phyloP scores from a whole-genome alignment of 2,329 filamentous ascomycete genomes.

The Harringtonia lauricola region DNA sequence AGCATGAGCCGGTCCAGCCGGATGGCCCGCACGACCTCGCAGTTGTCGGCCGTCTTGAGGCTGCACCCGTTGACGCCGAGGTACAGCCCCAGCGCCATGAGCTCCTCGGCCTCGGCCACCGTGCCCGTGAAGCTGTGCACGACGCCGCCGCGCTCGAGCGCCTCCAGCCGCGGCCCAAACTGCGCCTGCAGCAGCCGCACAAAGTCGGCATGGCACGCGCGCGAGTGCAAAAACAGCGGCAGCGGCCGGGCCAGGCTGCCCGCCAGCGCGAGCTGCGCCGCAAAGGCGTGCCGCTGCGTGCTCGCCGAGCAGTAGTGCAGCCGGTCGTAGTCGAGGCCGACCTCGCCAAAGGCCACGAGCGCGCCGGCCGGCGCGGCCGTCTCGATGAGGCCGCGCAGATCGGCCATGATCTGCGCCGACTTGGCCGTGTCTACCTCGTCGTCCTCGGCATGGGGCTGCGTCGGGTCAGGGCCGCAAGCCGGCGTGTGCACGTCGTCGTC shows the following conservation, averaged over 20 bases:
- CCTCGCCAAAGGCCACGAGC: conserved; percentile 81
- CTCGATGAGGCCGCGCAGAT: conserved; percentile 54
- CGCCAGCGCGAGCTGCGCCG: conserved; percentile 69
- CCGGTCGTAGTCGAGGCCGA: conserved; percentile 93
- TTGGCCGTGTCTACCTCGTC: conserved; percentile 27
- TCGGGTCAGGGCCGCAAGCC: conserved; percentile 42
- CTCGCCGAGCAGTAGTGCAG: conserved; percentile 70
- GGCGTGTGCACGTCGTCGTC: conserved; percentile 32
- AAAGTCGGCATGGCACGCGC: conserved; percentile 80
- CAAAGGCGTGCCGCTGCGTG: conserved; percentile 76
- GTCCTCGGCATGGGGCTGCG: conserved; percentile 35
- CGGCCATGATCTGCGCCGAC: conserved; percentile 38
- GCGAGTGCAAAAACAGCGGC: conserved; percentile 84
- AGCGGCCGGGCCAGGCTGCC: conserved; percentile 52
- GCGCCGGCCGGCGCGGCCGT: conserved; percentile 30
- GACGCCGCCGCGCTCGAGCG: conserved; percentile 60
- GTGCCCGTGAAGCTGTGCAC: conserved; percentile 96
- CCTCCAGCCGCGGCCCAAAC: conserved; percentile 47
- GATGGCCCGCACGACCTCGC: conserved; percentile 70
- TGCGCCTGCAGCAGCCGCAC: conserved; percentile 53
- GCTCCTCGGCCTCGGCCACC: conserved; percentile 66
- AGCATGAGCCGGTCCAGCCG: conserved; percentile 76
- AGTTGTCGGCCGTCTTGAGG: conserved; percentile 87
- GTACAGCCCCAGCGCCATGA: conserved; percentile 73
- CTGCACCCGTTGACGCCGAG: conserved; percentile 96